A percentile compares a stretch with the other conserved stretches of the same genome.
Evolutionary conservation across 1,284 basidiomycete species (phyloP).

Genomic region (Puccinia horiana): DNA sequence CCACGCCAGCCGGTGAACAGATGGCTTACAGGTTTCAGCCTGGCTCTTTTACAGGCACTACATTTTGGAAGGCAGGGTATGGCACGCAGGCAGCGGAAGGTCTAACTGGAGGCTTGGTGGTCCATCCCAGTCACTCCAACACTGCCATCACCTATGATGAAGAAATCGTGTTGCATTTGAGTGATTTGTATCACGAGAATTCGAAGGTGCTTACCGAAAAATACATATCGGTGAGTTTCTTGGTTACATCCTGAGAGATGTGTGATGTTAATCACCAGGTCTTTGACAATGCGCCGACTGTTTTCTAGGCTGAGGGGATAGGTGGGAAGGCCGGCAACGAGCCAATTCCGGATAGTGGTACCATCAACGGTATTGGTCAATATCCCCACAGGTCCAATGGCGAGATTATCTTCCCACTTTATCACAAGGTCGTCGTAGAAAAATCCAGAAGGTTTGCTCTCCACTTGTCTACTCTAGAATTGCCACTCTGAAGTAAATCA

Average conservation of each 20-base stretch:
- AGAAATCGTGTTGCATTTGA: slow-evolving; percentile 40
- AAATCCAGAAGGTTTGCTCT: slow-evolving; percentile 29
- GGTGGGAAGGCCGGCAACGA: slow-evolving; percentile 26
- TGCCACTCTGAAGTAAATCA: background rate
- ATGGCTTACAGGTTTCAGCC: slow-evolving; percentile 51
- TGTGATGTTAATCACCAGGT: background rate
- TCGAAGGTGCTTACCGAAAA: slow-evolving; percentile 20
- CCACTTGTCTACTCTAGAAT: background rate
- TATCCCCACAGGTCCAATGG: slow-evolving; percentile 36
- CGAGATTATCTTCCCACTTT: slow-evolving; percentile 26
- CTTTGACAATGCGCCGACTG: background rate
- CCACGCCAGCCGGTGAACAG: slow-evolving; percentile 35
- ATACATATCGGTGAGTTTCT: slow-evolving; percentile 45
- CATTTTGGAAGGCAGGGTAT: slow-evolving; percentile 51
- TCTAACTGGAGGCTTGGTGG: slow-evolving; percentile 43
- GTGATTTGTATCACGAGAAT: slow-evolving; percentile 48
- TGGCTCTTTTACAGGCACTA: slow-evolving; percentile 50
- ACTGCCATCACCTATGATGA: slow-evolving; percentile 37
- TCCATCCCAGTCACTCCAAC: slow-evolving; percentile 39
- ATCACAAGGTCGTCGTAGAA: slow-evolving; percentile 39
- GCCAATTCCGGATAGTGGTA: slow-evolving; percentile 46
- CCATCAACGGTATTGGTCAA: slow-evolving; percentile 49
- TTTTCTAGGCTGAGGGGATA: slow-evolving; percentile 37
- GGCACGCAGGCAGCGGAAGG: slow-evolving; percentile 42
- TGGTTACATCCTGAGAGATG: background rate